Conservation (phyloP, 352 stramenopile genomes). For the Phytopythium chamaehyphon region DNA sequence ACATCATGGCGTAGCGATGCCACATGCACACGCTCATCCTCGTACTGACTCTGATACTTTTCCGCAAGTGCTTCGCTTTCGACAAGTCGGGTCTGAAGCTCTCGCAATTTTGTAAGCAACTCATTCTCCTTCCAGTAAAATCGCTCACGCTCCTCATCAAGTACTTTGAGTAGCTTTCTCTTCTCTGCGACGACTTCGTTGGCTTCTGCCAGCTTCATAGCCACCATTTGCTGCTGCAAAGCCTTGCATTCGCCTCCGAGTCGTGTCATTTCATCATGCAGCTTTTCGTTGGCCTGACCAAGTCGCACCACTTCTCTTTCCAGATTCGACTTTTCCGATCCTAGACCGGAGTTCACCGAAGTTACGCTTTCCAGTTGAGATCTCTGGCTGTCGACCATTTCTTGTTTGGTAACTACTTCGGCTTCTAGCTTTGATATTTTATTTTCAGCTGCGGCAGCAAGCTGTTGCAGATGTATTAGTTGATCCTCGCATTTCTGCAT, state of each 20-base stretch:
- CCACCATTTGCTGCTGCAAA: slow-evolving; percentile 49
- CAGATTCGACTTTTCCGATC: slow-evolving; percentile 16
- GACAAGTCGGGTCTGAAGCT: slow-evolving; percentile 40
- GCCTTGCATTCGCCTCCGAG: slow-evolving; percentile 22
- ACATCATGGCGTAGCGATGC: slow-evolving; percentile 68
- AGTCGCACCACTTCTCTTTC: slow-evolving; percentile 17
- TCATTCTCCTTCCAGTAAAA: slow-evolving; percentile 63
- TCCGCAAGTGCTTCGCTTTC: slow-evolving; percentile 48
- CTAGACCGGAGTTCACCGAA: slow-evolving; percentile 16
- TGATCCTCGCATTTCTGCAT: slow-evolving; percentile 6
- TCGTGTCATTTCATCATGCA: slow-evolving; percentile 24
- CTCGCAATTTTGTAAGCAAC: slow-evolving; percentile 35
- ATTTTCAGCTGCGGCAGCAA: slow-evolving; percentile 6
- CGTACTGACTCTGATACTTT: slow-evolving; percentile 67
- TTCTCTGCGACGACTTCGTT: slow-evolving; percentile 46
- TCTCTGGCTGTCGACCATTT: slow-evolving; percentile 3
- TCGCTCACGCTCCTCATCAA: slow-evolving; percentile 49
- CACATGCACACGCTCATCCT: slow-evolving; percentile 75
- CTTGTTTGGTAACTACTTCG: slow-evolving; percentile 4
- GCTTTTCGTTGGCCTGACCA: slow-evolving; percentile 10
- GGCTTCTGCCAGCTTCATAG: slow-evolving; percentile 49
- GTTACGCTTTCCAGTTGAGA: slow-evolving; percentile 8
- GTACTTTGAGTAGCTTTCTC: slow-evolving; percentile 40
- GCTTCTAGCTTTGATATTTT: slow-evolving; percentile 21
- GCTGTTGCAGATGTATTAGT: not conserved